Percentiles rank a stretch among this genome's conserved stretches.
Evolutionary conservation across 1,284 basidiomycete species (phyloP).

Genomic region (Naganishia sp.): DNA sequence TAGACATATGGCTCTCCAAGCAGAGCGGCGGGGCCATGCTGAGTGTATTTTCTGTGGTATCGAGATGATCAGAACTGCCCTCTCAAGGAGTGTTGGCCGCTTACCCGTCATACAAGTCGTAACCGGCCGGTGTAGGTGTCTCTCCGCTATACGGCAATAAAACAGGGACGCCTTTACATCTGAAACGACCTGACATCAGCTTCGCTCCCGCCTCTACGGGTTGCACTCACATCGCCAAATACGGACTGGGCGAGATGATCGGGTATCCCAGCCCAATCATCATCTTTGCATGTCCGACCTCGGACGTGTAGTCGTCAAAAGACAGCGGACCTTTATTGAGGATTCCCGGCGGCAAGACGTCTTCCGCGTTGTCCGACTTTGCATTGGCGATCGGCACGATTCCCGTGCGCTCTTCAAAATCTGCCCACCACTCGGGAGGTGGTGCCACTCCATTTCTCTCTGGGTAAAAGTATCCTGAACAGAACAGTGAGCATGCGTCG

Average conservation of each 20-base stretch:
- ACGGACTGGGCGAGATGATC: slow-evolving; percentile 5
- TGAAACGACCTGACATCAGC: neutral
- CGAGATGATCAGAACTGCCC: neutral
- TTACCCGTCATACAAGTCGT: slow-evolving; percentile 10
- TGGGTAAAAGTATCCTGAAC: slow-evolving; percentile 18
- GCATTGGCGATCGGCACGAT: slow-evolving; percentile 16
- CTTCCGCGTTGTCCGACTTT: neutral
- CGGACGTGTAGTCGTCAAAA: neutral
- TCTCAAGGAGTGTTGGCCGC: neutral
- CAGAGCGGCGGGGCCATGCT: slow-evolving; percentile 4
- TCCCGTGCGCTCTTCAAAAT: neutral
- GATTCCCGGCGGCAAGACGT: neutral
- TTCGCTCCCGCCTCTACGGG: neutral
- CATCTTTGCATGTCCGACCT: slow-evolving; percentile 11
- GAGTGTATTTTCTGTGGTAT: neutral
- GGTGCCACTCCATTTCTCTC: neutral
- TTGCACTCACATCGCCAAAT: slow-evolving; percentile 15
- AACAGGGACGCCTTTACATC: slow-evolving; percentile 18
- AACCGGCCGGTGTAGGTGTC: slow-evolving; percentile 1
- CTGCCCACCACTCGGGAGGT: neutral
- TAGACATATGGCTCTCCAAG: slow-evolving; percentile 17
- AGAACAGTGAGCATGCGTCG: neutral
- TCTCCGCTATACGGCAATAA: slow-evolving; percentile 14
- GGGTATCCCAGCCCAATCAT: slow-evolving; percentile 9
- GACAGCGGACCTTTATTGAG: neutral